Base-by-base conservation (phyloP, 306 rosid genomes). In the Delonix regia region DNA sequence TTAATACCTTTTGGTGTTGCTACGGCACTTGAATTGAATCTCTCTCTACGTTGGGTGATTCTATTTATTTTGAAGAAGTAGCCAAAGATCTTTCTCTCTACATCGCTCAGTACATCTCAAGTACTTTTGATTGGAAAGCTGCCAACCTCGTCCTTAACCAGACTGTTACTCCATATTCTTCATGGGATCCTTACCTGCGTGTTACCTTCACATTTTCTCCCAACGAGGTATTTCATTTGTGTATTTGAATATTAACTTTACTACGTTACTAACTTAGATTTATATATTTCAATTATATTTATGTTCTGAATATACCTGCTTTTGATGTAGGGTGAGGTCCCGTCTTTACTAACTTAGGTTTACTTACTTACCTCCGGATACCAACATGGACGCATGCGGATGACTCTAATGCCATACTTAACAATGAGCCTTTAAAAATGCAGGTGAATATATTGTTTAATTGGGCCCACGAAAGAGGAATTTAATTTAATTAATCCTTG, bases 21-120 rank as follows among this genome's bases (percentile, higher is more conserved):
- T 95, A 92, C 66, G 99, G 99, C 78, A 95, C 99, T 47, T 98
- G 95, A 64, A 78, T 83, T 80, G 99, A 95, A 62, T 92, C 98
- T 22, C 89, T 95, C 82, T 92, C 99, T 18, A 92, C 92, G 88
- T 79, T 95, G 33, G 99, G 97, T 19, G 98, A 92, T 87, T 89
- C 98, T 39, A 92, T 95, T 69, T 95, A 95, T 78, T 95, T 95
- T 80, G 98, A 95, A 83, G 95, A 91, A 83, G 85, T 71, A 55
- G 88, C 83, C 53, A 64, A 78, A 34, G 44, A 51, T 47, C 97
- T 93, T 55, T 25, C 82, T 48, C 94, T 95, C 21, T 95, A 90
- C 78, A 75, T 92, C 70, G 86, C 90, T 73, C 98, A 92, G 87
- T 92, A 89, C 24, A 88, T 95, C 85, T 79, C 99, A 76, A 95